phyloP scores from a whole-genome alignment of 352 stramenopile genomes.

The Lagenidium giganteum region DNA sequence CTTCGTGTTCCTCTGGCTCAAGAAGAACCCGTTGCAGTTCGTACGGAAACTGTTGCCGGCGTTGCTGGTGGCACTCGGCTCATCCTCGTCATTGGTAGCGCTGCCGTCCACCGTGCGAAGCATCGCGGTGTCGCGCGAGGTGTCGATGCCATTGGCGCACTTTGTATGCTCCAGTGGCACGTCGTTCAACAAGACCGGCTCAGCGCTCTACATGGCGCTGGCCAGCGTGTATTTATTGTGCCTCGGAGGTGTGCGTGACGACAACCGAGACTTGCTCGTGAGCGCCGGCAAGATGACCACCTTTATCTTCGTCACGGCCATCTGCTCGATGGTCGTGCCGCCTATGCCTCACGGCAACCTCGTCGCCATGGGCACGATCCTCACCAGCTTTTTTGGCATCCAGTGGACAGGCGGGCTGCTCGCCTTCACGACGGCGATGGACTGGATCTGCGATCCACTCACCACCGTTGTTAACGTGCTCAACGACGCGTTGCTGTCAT shows the following conservation, averaged over 20 bases:
- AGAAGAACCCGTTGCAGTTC: constrained; percentile 42
- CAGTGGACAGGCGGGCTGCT: constrained; percentile 23
- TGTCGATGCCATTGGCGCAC: constrained; percentile 53
- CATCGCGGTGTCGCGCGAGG: constrained; percentile 37
- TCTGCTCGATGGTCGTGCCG: constrained; percentile 33
- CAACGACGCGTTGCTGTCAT: constrained; percentile 37
- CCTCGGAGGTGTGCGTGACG: constrained; percentile 13
- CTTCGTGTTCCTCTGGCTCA: constrained; percentile 29
- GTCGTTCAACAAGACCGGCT: constrained; percentile 61
- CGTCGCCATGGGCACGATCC: constrained; percentile 28
- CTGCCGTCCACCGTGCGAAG: constrained; percentile 46
- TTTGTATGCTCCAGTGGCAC: constrained; percentile 41
- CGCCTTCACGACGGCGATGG: constrained; percentile 34
- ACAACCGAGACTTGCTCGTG: too few relatives aligned
- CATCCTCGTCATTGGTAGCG: constrained; percentile 41
- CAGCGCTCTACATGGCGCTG: constrained; percentile 44
- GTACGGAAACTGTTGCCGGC: constrained; percentile 37
- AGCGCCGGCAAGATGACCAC: too few relatives aligned
- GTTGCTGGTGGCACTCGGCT: constrained; percentile 41
- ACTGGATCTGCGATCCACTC: constrained; percentile 56
- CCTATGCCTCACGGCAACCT: constrained; percentile 32
- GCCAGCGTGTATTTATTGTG: constrained; percentile 39
- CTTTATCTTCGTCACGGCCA: constrained; percentile 22
- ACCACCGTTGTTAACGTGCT: constrained; percentile 48
- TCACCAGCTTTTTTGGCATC: constrained; percentile 45